These are phyloP conservation scores for Tetraselmis chui DNA, from an alignment of 139 green algal genomes.

Conservation along the genomic window DNA sequence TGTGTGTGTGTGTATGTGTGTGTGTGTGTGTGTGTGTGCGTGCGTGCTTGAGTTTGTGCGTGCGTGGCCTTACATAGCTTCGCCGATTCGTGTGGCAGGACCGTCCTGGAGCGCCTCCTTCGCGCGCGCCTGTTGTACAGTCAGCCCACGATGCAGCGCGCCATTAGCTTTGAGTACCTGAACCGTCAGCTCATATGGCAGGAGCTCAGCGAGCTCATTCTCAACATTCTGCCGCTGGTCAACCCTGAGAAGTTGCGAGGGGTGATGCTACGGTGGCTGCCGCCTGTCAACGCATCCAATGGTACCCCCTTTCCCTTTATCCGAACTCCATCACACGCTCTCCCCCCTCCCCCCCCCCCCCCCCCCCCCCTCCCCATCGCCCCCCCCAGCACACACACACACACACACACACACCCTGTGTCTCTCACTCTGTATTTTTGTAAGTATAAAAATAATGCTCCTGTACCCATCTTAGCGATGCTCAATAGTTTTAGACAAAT, in stretches of 20 bases:
- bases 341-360: no score
- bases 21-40: background rate
- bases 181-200: slow-evolving; percentile 88
- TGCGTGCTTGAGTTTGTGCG: background rate
- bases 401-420: no score
- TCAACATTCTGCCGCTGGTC: slow-evolving; percentile 78
- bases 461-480: no score
- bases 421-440: no score
- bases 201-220: slow-evolving; percentile 77
- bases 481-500: no score
- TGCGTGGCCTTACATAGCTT: background rate
- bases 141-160: slow-evolving; percentile 53
- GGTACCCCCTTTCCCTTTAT: no score
- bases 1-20: no score
- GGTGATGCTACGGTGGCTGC: slow-evolving; percentile 25
- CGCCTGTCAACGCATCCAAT: slow-evolving; percentile 6
- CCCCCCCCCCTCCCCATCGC: no score
- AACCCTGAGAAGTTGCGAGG: slow-evolving; percentile 20
- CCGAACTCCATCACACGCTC: no score
- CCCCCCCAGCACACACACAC: no score
- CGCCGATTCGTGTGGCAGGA: slow-evolving; percentile 32
- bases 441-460: no score
- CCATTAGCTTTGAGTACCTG: slow-evolving; percentile 88
- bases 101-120: slow-evolving; percentile 67
- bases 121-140: slow-evolving; percentile 67